phyloP scores from a whole-genome alignment of 2,329 filamentous ascomycete genomes.

The Apiospora malaysiana region DNA sequence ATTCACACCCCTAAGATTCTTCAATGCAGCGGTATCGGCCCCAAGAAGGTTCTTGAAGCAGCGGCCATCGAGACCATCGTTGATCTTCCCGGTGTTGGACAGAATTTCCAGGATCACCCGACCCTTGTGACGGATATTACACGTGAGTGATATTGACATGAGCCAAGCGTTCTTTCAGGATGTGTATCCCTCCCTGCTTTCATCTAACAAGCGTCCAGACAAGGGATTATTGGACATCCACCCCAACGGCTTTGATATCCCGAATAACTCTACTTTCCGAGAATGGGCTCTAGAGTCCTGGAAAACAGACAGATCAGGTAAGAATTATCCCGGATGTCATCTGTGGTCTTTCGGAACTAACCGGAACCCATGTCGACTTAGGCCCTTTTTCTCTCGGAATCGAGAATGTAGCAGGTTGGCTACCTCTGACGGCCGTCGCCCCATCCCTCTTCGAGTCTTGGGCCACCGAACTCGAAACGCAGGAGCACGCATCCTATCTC shows the following conservation, averaged over 20 bases:
- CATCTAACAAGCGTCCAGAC: no score
- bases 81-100: conserved; percentile 53
- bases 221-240: conserved; percentile 23
- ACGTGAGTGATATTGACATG: background rate
- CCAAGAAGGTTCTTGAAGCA: conserved; percentile 47
- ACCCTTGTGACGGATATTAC: conserved; percentile 27
- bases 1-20: conserved; percentile 46
- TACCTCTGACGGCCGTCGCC: conserved; percentile 42
- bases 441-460: conserved; percentile 38
- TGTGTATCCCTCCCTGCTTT: no score
- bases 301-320: conserved; percentile 36
- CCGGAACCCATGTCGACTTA: no score
- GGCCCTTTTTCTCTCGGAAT: conserved; percentile 42
- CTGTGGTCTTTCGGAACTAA: no score
- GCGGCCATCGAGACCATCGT: conserved; percentile 48
- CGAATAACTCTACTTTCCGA: conserved; percentile 33
- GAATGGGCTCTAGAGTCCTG: conserved; percentile 37
- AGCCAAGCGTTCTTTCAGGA: no score
- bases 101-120: conserved; percentile 56
- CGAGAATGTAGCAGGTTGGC: conserved; percentile 43
- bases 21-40: conserved; percentile 46
- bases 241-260: conserved; percentile 37
- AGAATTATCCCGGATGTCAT: no score
- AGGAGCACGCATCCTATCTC: conserved; percentile 41
- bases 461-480: conserved; percentile 39